Conservation (phyloP, 1,284 basidiomycete genomes). For the Malassezia dermatis region DNA sequence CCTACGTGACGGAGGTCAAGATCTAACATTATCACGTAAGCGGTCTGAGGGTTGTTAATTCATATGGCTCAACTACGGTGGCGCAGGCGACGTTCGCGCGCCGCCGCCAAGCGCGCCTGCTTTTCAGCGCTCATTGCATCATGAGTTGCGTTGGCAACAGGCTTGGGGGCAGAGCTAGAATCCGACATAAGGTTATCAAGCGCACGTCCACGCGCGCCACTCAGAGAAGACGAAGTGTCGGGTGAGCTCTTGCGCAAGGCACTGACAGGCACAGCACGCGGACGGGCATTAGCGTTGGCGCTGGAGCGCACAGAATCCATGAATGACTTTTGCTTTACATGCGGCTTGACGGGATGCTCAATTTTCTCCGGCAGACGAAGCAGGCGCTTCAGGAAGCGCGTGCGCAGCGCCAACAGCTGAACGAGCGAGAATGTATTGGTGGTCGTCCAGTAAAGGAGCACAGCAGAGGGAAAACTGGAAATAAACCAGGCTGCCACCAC, state of each 20-base stretch:
- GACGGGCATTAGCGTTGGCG: not conserved
- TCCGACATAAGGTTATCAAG: constrained; percentile 10
- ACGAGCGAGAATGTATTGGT: constrained; percentile 53
- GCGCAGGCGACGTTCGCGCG: constrained; percentile 16
- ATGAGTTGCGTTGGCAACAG: not conserved
- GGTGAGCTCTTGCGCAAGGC: not conserved
- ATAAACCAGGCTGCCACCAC: constrained; percentile 59
- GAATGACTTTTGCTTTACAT: constrained; percentile 19
- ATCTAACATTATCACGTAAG: not conserved
- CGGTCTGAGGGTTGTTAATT: not conserved
- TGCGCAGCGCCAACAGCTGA: constrained; percentile 49
- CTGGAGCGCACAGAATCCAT: constrained; percentile 21
- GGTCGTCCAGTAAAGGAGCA: constrained; percentile 57
- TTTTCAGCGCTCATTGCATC: constrained; percentile 6
- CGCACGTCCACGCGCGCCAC: constrained; percentile 1
- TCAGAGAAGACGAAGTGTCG: not conserved
- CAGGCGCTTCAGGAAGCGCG: constrained; percentile 21
- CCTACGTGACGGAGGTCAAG: not conserved
- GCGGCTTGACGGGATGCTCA: constrained; percentile 24
- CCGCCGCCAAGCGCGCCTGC: constrained; percentile 11
- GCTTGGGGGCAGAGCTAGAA: not conserved
- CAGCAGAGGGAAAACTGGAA: constrained; percentile 45
- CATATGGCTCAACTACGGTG: not conserved
- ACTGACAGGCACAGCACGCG: not conserved
- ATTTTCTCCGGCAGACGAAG: constrained; percentile 27